Evolutionary conservation across 805 yeast genomes (phyloP).

Genomic region (Metschnikowia noctiluminum): DNA sequence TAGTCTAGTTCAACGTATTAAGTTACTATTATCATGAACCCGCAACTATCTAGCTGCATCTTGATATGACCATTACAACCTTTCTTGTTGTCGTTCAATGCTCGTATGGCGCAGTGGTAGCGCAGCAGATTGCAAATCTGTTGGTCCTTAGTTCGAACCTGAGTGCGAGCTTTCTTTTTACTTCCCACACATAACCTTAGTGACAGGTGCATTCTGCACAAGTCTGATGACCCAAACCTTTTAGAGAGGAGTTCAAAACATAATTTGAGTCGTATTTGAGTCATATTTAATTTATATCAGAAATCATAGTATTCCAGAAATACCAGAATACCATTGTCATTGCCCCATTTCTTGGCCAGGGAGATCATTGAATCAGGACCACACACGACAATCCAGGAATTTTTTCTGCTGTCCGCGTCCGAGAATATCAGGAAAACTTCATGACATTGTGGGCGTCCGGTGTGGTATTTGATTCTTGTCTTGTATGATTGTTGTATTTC

Average conservation of each 20-base stretch:
- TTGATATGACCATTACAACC: too few species aligned
- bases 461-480: slow-evolving; percentile 17
- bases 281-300: background rate
- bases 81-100: too few species aligned
- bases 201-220: too few species aligned
- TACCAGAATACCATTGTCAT: slow-evolving; percentile 30
- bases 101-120: slow-evolving; percentile 96
- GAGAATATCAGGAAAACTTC: slow-evolving; percentile 26
- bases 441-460: slow-evolving; percentile 44
- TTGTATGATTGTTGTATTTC: background rate
- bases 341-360: slow-evolving; percentile 40
- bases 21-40: too few species aligned
- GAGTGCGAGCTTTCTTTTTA: slow-evolving; percentile 67
- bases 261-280: too few species aligned
- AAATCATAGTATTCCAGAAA: slow-evolving; percentile 35
- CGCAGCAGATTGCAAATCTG: slow-evolving; percentile 99
- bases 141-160: slow-evolving; percentile 97
- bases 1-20: too few species aligned
- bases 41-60: too few species aligned
- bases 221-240: too few species aligned
- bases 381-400: slow-evolving; percentile 56
- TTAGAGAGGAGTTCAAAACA: too few species aligned
- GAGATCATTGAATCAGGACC: slow-evolving; percentile 49
- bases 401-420: slow-evolving; percentile 30
- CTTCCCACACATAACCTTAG: too few species aligned